Evolutionary conservation across 805 yeast genomes (phyloP), one percentile per base, ranked within the genome.

Genomic region (Wickerhamomyces bovis): DNA sequence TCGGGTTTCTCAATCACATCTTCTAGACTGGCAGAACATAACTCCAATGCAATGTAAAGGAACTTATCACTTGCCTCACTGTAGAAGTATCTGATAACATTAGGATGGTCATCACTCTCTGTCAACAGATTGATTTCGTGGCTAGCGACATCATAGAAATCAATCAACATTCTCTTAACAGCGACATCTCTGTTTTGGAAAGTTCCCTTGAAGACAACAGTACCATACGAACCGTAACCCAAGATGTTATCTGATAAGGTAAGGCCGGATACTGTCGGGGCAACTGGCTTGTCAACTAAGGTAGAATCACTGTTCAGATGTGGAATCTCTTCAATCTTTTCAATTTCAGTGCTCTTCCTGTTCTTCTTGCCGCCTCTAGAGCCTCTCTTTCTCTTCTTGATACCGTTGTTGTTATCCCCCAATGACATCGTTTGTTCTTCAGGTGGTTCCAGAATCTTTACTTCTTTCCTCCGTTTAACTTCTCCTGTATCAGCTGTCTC

Each of bases 191-290:
- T 75, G 54, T 81, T 83, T 60, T 92, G 97, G 67, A 90, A 94
- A 5, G 79, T 76, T 0, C 99, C 99, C 60, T 83, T 80, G 61
- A 81, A 89, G 1, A 94, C 99, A 25, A 92, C 89, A 0, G 99
- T 94, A 23, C 99, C 99, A 56, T 90, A 96, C 1, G 97, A 88
- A 1, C 99, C 99, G 62, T 88, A 89, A 1, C 99, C 99, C 43
- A 94, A 67, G n/a, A 89, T 76, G 25, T 75, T 78, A 51, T 85
- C 85, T 0, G 95, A 78, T 3, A 92, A 77, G 0, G 73, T 69
- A 51, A 88, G 64, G 47, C 36, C 36, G 44, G 53, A 16, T 9
- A 44, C 39, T 36, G 20, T 36, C 2, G 39, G 23, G 6, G 20
- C 19, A 12, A 19, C n/a, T 13, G 22, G 39, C 19, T 16, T 19